A percentile compares a stretch with the other conserved stretches of the same genome.
phyloP scores from a whole-genome alignment of 331 rosid genomes.

The Erythrophleum ivorense region DNA sequence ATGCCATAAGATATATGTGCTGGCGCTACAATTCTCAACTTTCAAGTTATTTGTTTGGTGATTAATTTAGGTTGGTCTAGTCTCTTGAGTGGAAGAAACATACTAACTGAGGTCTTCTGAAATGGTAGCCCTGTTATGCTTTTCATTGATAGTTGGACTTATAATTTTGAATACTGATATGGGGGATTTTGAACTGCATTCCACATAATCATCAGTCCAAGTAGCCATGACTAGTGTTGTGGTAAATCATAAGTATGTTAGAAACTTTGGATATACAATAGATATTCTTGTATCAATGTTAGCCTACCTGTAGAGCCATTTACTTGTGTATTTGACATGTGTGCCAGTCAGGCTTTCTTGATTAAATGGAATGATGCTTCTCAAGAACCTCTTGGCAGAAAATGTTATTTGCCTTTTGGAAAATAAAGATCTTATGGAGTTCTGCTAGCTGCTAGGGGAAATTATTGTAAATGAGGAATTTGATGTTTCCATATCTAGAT shows the following conservation, averaged over 20 bases:
- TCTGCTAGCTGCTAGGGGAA: conserved; percentile 10
- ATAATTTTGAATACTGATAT: neutral
- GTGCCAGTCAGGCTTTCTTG: neutral
- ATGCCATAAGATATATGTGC: neutral
- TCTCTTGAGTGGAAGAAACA: conserved; percentile 3
- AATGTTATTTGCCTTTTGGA: conserved; percentile 3
- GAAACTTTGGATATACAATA: conserved; percentile 11
- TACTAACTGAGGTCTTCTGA: neutral
- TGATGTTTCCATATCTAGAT: neutral
- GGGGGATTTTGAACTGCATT: neutral
- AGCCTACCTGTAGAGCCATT: neutral
- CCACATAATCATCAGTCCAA: neutral
- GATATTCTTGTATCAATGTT: conserved; percentile 10
- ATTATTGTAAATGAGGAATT: conserved; percentile 21
- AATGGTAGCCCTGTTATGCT: neutral
- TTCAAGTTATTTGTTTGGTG: neutral
- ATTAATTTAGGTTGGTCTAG: neutral
- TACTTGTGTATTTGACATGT: neutral
- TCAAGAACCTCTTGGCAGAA: conserved; percentile 14
- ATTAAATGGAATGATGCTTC: conserved; percentile 26
- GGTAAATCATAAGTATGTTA: neutral
- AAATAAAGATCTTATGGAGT: conserved; percentile 21
- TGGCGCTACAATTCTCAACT: neutral
- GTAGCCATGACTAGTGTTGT: neutral
- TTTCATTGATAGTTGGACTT: neutral